Conservation (phyloP, 495 filamentous ascomycete species). For the Friedmanniomyces endolithicus region DNA sequence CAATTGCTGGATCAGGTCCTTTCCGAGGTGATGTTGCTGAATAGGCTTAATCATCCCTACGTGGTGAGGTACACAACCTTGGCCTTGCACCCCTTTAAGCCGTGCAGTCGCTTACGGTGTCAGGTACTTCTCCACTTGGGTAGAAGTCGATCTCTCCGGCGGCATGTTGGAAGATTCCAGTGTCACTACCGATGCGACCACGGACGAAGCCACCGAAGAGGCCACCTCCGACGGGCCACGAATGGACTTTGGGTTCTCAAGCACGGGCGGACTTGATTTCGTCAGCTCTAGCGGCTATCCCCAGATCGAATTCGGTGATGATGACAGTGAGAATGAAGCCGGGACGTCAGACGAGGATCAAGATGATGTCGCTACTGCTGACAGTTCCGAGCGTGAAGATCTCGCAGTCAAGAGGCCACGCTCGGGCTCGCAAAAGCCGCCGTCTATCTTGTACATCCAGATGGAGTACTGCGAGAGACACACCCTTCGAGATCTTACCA, state of each 20-base stretch:
- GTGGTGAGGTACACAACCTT: conserved; percentile 62
- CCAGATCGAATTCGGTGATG: conserved; percentile 64
- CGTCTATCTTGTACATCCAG: conserved; percentile 58
- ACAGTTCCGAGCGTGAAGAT: neutral
- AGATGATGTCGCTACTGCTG: conserved; percentile 30
- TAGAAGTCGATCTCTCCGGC: conserved; percentile 57
- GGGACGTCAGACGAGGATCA: conserved; percentile 22
- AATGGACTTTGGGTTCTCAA: conserved; percentile 51
- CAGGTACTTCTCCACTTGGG: conserved; percentile 66
- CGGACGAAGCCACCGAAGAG: conserved; percentile 8
- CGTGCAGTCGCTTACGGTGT: no score
- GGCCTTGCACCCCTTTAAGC: neutral
- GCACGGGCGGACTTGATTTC: conserved; percentile 78
- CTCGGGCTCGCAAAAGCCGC: conserved; percentile 2
- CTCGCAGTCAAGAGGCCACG: neutral
- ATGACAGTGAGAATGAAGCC: conserved; percentile 44
- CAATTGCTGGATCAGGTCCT: conserved; percentile 67
- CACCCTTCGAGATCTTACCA: conserved; percentile 85
- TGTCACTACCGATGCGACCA: conserved; percentile 12
- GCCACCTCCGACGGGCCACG: conserved; percentile 27
- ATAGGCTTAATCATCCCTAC: conserved; percentile 84
- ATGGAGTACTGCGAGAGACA: conserved; percentile 98
- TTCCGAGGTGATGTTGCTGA: conserved; percentile 82
- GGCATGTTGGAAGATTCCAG: conserved; percentile 30
- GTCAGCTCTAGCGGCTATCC: conserved; percentile 80